These are phyloP conservation scores for Pythium grandisporangium DNA, from an alignment of 352 stramenopile genomes.

Conservation along the genomic window DNA sequence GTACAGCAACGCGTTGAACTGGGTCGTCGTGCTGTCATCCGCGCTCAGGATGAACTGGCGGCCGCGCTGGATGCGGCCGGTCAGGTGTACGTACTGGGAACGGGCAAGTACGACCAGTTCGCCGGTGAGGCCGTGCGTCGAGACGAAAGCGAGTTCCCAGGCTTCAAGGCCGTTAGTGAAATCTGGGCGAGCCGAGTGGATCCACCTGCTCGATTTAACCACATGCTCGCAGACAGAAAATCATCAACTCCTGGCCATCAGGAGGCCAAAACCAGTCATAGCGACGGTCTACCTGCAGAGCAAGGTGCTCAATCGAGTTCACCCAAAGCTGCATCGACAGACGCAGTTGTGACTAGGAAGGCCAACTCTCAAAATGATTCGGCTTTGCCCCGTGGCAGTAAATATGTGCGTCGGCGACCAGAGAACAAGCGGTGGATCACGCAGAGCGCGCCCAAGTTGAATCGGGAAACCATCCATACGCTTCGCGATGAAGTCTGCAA, in stretches of 20 bases:
- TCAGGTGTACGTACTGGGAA: conserved; percentile 90
- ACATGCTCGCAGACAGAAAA: no score
- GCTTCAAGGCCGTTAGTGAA: conserved; percentile 48
- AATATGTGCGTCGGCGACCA: conserved; percentile 44
- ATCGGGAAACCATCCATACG: conserved; percentile 19
- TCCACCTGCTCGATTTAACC: no score
- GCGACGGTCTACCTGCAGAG: neutral
- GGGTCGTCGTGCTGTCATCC: conserved; percentile 39
- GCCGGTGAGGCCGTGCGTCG: conserved; percentile 26
- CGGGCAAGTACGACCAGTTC: conserved; percentile 83
- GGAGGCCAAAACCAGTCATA: neutral
- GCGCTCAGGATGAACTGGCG: conserved; percentile 76
- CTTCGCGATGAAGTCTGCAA: conserved; percentile 15
- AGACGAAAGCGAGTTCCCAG: conserved; percentile 50
- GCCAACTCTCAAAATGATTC: neutral
- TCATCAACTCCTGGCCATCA: no score
- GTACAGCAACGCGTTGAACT: conserved; percentile 39
- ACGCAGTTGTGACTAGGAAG: no score
- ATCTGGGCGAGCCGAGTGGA: conserved; percentile 49
- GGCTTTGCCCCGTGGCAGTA: conserved; percentile 1
- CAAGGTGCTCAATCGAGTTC: neutral
- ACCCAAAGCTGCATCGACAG: no score
- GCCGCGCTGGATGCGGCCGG: conserved; percentile 86
- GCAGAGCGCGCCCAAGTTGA: conserved; percentile 49
- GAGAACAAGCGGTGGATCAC: conserved; percentile 70